phyloP scores from a whole-genome alignment of 768 basidiomycete genomes.

The Gautieria morchelliformis region DNA sequence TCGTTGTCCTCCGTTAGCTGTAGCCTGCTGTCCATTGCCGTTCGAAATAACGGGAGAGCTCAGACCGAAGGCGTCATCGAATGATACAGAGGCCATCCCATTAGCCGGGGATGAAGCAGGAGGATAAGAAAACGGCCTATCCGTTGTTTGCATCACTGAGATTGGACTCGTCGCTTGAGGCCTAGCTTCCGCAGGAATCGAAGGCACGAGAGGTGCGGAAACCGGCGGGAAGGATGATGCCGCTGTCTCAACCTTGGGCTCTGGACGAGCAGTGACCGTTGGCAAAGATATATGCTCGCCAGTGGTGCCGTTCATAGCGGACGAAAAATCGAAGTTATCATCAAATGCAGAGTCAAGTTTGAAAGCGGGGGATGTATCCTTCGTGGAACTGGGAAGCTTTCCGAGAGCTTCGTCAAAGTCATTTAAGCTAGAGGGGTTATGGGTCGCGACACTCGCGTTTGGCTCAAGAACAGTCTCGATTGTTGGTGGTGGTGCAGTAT shows the following conservation, averaged over 20 bases:
- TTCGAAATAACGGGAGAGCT: constrained; percentile 28
- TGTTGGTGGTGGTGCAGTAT: constrained; percentile 6
- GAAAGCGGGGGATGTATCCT: constrained; percentile 28
- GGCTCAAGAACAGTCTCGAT: constrained; percentile 7
- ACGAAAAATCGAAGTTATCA: constrained; percentile 54
- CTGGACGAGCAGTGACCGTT: background rate
- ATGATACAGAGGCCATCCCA: constrained; percentile 24
- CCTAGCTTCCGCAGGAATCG: constrained; percentile 33
- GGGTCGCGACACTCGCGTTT: background rate
- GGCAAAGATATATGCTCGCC: background rate
- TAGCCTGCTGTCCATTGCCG: constrained; percentile 31
- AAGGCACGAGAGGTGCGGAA: constrained; percentile 26
- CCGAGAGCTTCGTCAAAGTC: constrained; percentile 74
- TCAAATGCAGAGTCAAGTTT: constrained; percentile 60
- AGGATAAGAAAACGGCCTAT: constrained; percentile 7
- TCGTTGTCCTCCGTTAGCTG: constrained; percentile 20
- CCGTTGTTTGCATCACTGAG: background rate
- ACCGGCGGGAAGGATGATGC: constrained; percentile 14
- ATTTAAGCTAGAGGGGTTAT: constrained; percentile 25
- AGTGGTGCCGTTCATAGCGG: constrained; percentile 27
- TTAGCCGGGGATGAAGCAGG: constrained; percentile 13
- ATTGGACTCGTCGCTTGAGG: constrained; percentile 12
- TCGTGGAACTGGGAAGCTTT: constrained; percentile 34
- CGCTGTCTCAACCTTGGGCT: constrained; percentile 6
- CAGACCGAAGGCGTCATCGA: constrained; percentile 48